A percentile compares a stretch with the other conserved stretches of the same genome.
phyloP scores from a whole-genome alignment of 352 stramenopile species.

The Phytophthora pluvialis region DNA sequence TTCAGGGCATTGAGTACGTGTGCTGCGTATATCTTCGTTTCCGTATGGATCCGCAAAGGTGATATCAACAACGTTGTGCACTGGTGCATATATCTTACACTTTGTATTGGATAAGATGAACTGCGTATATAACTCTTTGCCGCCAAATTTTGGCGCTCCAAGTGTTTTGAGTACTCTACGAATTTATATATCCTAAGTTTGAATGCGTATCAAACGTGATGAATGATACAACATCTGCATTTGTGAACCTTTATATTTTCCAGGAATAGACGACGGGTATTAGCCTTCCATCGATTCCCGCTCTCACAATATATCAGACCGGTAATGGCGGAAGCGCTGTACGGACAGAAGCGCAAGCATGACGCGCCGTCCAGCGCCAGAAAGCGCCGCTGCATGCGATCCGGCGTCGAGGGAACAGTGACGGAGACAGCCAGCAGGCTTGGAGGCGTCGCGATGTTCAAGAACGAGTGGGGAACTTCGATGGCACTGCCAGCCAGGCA shows the following conservation, averaged over 20 bases:
- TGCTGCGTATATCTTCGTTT: too few relatives aligned
- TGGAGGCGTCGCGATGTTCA: constrained; percentile 7
- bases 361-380: not conserved
- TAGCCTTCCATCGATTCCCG: not conserved
- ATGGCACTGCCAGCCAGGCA: too few relatives aligned
- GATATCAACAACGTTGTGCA: too few relatives aligned
- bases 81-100: too few relatives aligned
- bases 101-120: too few relatives aligned
- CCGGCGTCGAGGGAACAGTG: not conserved
- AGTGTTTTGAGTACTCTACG: not conserved
- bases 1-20: too few relatives aligned
- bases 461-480: constrained; percentile 5
- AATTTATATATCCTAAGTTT: not conserved
- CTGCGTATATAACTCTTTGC: too few relatives aligned
- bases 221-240: not conserved
- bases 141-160: not conserved
- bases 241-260: not conserved
- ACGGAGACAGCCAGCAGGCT: not conserved
- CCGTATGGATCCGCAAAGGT: too few relatives aligned
- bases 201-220: not conserved
- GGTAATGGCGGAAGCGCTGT: not conserved
- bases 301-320: not conserved
- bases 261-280: not conserved
- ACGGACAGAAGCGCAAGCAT: constrained; percentile 2
- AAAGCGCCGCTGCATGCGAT: constrained; percentile 1